Conservation (phyloP, 164 flowering plant genomes). For the Nymphaea colorata region DNA sequence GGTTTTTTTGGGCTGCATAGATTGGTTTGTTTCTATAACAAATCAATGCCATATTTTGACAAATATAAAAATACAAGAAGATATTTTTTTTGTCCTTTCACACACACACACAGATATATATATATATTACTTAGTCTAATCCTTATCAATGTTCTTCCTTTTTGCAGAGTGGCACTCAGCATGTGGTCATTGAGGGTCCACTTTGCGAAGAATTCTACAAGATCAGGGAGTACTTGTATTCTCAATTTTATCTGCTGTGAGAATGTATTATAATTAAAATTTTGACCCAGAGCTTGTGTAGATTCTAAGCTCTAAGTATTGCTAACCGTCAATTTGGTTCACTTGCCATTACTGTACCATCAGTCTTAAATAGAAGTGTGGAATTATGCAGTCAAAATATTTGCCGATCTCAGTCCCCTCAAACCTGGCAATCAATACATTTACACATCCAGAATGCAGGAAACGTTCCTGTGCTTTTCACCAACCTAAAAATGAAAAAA, state of each 20-base stretch:
- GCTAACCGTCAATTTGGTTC: no score
- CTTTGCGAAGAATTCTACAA: conserved; percentile 82
- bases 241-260: conserved; percentile 79
- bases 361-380: no score
- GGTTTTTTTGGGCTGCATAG: no score
- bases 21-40: no score
- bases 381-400: no score
- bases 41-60: not conserved
- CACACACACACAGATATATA: not conserved
- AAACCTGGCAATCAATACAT: no score
- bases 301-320: no score
- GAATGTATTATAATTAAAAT: not conserved
- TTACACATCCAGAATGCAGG: no score
- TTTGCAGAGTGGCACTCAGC: conserved; percentile 69
- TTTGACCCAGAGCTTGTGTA: not conserved
- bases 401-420: no score
- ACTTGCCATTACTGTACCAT: no score
- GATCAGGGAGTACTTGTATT: conserved; percentile 73
- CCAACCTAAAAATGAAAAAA: no score
- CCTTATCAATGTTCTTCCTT: not conserved
- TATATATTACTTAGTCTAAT: not conserved
- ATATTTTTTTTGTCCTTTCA: not conserved
- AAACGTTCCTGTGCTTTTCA: no score
- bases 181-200: conserved; percentile 82
- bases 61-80: not conserved